Conservation (phyloP, 768 basidiomycete species). For the Boletellus sp. region DNA sequence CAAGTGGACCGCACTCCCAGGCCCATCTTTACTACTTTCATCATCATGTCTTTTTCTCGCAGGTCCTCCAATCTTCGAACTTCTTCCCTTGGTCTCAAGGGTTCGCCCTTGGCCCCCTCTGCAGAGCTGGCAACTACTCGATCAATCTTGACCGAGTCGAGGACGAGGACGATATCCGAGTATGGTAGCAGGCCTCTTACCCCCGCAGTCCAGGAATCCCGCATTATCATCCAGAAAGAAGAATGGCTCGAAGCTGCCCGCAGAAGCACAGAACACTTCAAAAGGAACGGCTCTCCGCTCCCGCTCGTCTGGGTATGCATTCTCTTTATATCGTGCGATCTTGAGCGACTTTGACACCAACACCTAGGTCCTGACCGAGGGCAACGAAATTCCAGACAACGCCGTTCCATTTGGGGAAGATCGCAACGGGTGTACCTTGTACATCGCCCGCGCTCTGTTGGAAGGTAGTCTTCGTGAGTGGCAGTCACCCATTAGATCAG, state of each 20-base stretch:
- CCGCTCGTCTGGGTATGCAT: constrained; percentile 32
- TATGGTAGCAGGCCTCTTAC: constrained; percentile 17
- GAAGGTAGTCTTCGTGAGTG: constrained; percentile 31
- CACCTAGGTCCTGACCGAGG: constrained; percentile 28
- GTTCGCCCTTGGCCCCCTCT: constrained; percentile 13
- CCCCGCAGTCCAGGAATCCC: constrained; percentile 12
- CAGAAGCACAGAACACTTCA: constrained; percentile 29
- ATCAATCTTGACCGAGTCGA: constrained; percentile 4
- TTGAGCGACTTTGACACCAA: neutral
- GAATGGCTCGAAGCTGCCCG: constrained; percentile 30
- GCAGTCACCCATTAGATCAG: neutral
- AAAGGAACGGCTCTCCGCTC: constrained; percentile 24
- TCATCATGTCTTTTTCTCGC: too few relatives aligned
- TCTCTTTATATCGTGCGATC: neutral
- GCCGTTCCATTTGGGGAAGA: constrained; percentile 33
- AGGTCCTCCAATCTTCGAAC: too few relatives aligned
- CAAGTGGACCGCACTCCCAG: too few relatives aligned
- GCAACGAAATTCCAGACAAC: constrained; percentile 32
- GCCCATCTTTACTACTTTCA: too few relatives aligned
- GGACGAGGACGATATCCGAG: constrained; percentile 18
- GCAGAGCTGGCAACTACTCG: constrained; percentile 6
- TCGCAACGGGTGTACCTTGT: constrained; percentile 24
- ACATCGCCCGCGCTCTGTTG: constrained; percentile 31
- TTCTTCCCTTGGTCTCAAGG: constrained; percentile 1
- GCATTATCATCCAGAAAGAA: constrained; percentile 21